Percentiles rank a stretch among this genome's conserved stretches.
Conservation (phyloP, 352 stramenopile species). For the Globisporangium yorkense region DNA sequence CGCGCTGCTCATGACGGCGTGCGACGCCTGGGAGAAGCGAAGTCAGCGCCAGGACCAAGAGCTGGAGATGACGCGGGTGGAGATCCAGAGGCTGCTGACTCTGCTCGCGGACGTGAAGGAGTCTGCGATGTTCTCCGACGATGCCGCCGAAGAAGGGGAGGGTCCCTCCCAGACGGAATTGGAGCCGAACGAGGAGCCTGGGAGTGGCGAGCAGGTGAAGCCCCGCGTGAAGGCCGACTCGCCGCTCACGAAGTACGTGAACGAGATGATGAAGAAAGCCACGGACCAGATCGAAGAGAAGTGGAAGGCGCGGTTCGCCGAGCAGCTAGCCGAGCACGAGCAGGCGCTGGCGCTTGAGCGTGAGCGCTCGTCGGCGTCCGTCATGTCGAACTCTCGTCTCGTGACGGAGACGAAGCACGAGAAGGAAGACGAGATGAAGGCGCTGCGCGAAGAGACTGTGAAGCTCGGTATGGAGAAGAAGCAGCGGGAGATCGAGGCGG, state of each 20-base stretch:
- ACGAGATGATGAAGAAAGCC: slow-evolving; percentile 63
- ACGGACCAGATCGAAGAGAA: slow-evolving; percentile 82
- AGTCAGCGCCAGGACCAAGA: slow-evolving; percentile 42
- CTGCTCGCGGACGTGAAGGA: slow-evolving; percentile 23
- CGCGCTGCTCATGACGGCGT: slow-evolving; percentile 39
- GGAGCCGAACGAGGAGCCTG: slow-evolving; percentile 13
- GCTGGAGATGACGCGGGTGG: slow-evolving; percentile 26
- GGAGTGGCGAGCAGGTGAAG: slow-evolving; percentile 4
- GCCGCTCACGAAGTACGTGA: slow-evolving; percentile 69
- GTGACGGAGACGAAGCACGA: slow-evolving; percentile 71
- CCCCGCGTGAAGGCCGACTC: slow-evolving; percentile 28
- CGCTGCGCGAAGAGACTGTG: slow-evolving; percentile 59
- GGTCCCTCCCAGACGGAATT: slow-evolving; percentile 3
- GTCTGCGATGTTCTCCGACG: slow-evolving; percentile 9
- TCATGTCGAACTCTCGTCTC: slow-evolving; percentile 59
- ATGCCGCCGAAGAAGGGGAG: slow-evolving; percentile 4
- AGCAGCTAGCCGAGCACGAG: slow-evolving; percentile 63
- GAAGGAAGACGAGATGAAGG: slow-evolving; percentile 72
- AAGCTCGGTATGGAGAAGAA: slow-evolving; percentile 54
- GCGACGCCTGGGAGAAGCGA: slow-evolving; percentile 37
- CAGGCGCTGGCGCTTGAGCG: slow-evolving; percentile 59
- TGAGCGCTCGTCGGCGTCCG: slow-evolving; percentile 52
- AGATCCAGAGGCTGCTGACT: slow-evolving; percentile 40
- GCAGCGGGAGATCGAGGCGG: slow-evolving; percentile 65
- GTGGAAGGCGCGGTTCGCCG: slow-evolving; percentile 68